Evolutionary conservation across 805 yeast genomes (phyloP).

Genomic region (Kregervanrija delftensis): DNA sequence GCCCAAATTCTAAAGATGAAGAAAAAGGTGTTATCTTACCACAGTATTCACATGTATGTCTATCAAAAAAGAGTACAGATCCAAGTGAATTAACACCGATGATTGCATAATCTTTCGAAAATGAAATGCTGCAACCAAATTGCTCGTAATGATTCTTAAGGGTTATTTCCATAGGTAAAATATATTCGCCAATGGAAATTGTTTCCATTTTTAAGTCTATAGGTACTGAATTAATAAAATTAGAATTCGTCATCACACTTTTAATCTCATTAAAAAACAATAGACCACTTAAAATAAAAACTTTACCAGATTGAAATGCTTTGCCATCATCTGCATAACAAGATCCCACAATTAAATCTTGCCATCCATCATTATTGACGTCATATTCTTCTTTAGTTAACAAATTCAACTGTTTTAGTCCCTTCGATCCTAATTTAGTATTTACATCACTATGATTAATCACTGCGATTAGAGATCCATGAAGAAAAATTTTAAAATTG

Average conservation of each 20-base stretch:
- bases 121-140: slow-evolving; percentile 32
- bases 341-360: slow-evolving; percentile 39
- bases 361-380: slow-evolving; percentile 31
- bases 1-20: not conserved
- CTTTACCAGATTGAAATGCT: slow-evolving; percentile 11
- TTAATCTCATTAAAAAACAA: slow-evolving; percentile 3
- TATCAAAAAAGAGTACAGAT: slow-evolving; percentile 31
- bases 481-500: slow-evolving; percentile 30
- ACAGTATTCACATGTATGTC: slow-evolving; percentile 1
- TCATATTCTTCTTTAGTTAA: slow-evolving; percentile 24
- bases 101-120: slow-evolving; percentile 21
- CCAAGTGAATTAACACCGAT: slow-evolving; percentile 35
- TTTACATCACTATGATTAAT: slow-evolving; percentile 19
- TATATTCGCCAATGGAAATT: not conserved
- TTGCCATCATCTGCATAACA: slow-evolving; percentile 30
- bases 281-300: slow-evolving; percentile 13
- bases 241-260: not conserved
- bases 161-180: slow-evolving; percentile 14
- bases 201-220: too few species aligned
- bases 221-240: not conserved
- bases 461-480: slow-evolving; percentile 10
- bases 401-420: slow-evolving; percentile 38
- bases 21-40: not conserved
- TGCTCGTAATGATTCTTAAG: slow-evolving; percentile 31
- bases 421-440: slow-evolving; percentile 30